Percentiles rank a stretch among this genome's conserved stretches.
These are phyloP conservation scores for Tremella mesenterica DNA, from an alignment of 768 basidiomycete genomes.

Conservation along the genomic window DNA sequence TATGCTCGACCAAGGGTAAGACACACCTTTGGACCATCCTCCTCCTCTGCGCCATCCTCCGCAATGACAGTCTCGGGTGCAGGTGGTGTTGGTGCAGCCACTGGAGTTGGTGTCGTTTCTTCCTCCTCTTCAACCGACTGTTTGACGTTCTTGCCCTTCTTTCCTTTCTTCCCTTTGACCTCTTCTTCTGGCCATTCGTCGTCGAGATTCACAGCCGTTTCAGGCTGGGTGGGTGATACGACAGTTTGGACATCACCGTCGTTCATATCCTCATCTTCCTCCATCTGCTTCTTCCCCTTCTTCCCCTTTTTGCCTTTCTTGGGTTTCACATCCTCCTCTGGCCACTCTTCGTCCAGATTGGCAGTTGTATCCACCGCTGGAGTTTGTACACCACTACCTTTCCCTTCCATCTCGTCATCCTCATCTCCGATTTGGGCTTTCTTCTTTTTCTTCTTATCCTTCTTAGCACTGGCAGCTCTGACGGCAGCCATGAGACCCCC, in stretches of 20 bases:
- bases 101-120: constrained; percentile 1
- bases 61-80: constrained; percentile 29
- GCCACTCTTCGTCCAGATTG: constrained; percentile 57
- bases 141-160: constrained; percentile 25
- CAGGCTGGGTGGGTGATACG: constrained; percentile 32
- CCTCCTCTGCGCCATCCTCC: constrained; percentile 25
- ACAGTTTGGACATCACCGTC: constrained; percentile 8
- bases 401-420: constrained; percentile 25
- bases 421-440: constrained; percentile 15
- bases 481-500: constrained; percentile 43
- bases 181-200: constrained; percentile 16
- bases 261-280: constrained; percentile 11
- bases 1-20: background rate
- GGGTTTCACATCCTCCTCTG: constrained; percentile 57
- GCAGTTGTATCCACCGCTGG: constrained; percentile 9
- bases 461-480: constrained; percentile 17
- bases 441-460: constrained; percentile 31
- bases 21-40: constrained; percentile 49
- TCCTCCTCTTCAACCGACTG: constrained; percentile 3
- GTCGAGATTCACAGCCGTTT: constrained; percentile 39
- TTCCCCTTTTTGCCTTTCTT: constrained; percentile 41
- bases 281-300: constrained; percentile 26
- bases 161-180: constrained; percentile 28
- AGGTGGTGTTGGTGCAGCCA: constrained; percentile 20
- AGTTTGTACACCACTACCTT: constrained; percentile 7